Evolutionary conservation across 108 stramenopile species (phyloP).

Genomic region (Epithemia pelagica): DNA sequence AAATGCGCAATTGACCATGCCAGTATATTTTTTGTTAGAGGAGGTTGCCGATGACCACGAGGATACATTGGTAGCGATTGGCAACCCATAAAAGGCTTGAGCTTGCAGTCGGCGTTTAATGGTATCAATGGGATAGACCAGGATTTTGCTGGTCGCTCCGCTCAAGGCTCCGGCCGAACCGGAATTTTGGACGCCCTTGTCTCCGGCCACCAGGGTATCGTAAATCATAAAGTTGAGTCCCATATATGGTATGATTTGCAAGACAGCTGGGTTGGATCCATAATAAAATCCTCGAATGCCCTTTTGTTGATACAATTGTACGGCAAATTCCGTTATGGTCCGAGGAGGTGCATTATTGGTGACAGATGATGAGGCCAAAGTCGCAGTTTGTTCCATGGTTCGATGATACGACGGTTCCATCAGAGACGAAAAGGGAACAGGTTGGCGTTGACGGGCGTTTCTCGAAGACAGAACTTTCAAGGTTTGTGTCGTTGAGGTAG

Average conservation of each 20-base stretch:
- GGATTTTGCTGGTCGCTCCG: slow-evolving; percentile 80
- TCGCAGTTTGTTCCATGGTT: neutral
- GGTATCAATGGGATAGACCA: slow-evolving; percentile 93
- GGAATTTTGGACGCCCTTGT: slow-evolving; percentile 31
- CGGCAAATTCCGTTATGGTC: slow-evolving; percentile 54
- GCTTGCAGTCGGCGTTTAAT: slow-evolving; percentile 91
- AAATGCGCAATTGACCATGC: slow-evolving; percentile 66
- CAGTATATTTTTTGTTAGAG: slow-evolving; percentile 27
- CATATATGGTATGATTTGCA: slow-evolving; percentile 91
- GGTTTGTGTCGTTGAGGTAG: slow-evolving; percentile 10
- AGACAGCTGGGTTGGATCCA: slow-evolving; percentile 68
- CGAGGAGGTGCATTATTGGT: slow-evolving; percentile 35
- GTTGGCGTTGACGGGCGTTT: neutral
- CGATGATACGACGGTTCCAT: slow-evolving; percentile 6
- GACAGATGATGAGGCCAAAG: neutral
- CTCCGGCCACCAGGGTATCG: slow-evolving; percentile 50
- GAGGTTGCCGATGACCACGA: neutral
- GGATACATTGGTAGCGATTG: slow-evolving; percentile 4
- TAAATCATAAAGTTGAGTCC: slow-evolving; percentile 89
- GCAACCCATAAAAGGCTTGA: slow-evolving; percentile 59
- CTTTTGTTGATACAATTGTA: slow-evolving; percentile 37
- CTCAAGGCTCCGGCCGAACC: slow-evolving; percentile 71
- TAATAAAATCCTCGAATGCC: slow-evolving; percentile 82
- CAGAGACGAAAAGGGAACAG: slow-evolving; percentile 8
- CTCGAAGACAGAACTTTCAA: neutral